Evolutionary conservation across 331 rosid genomes (phyloP), one percentile per base, ranked within the genome.

Genomic region (Acacia pycnantha): DNA sequence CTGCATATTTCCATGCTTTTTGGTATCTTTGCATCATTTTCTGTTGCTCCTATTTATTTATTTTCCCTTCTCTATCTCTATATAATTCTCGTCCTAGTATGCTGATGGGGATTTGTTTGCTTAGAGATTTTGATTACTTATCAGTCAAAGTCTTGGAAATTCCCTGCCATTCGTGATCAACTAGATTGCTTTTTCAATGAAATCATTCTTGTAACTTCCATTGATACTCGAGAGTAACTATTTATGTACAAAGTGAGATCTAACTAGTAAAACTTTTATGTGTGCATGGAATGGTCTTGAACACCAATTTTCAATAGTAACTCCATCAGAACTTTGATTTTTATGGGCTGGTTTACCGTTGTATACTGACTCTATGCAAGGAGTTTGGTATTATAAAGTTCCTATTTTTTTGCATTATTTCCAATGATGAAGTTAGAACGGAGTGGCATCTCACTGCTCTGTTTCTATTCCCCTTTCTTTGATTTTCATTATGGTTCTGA

Each of bases 251-350:
- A 56, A 24, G 15, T 7, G 18, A 56, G 40, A 54, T 37, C 70
- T 41, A 7, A 29, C 33, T n/a, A 2, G 40, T 75, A n/a, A 76
- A 37, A 59, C 24, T 4, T 12, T 29, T 59, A 21, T 59, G 47
- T 31, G 15, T 59, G 70, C 16, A 10, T 47, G 65, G 54, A 61
- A 58, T 47, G 74, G 35, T 73, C 79, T 73, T 81, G 33, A 47
- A 46, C 44, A 44, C 62, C 14, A 43, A 62, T 61, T 61, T 80
- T 47, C 44, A 21, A 16, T 46, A 33, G 7, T 37, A 19, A 37
- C 22, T 73, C 66, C 40, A 16, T 80, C 21, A 15, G 14, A 22
- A 62, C 4, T 31, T 16, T 16, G 50, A 33, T 72, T 26, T 80
- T 9, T 58, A 22, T 44, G 12, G 7, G 19, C 27, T 61, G 53